Base-by-base conservation (phyloP, 1,284 basidiomycete genomes). In the Porogramme epimiltina region DNA sequence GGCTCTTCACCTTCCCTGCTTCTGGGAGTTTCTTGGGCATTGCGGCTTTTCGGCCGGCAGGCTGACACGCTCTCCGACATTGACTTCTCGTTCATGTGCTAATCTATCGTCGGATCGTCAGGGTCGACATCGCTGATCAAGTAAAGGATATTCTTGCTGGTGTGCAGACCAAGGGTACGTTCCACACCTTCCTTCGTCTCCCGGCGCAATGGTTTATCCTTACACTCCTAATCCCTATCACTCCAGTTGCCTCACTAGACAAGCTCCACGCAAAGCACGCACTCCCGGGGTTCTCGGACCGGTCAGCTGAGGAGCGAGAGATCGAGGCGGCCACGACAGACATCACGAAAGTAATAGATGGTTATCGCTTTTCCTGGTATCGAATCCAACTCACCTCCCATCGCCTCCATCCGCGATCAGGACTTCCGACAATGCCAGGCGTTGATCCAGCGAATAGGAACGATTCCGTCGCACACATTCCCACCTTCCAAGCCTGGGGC, bases 201-300 rank as follows among this genome's bases (percentile, higher is more conserved):
- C 16, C 34, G 5, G 5, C 34, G 16, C 28, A 31, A 13, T 13
- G 34, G 22, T 11, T 24, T 13, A 11, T 25, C 19, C 11, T 23
- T 19, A n/a, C 34, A 3, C 19, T 13, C n/a, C 33, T 61, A 63
- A 60, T 51, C 60, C 49, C 52, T 40, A 54, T 46, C 44, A 39
- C 52, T 45, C 43, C 63, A 95, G 89, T 97, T 68, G 66, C 79
- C 23, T 71, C 83, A 6, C 85, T 98, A 41, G 95, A 98, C 69
- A 95, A 91, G 67, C 82, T 99, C 9, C 95, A 99, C 63, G 90
- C 95, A 55, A 97, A 94, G 70, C 95, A 98, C 70, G 88, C 91
- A 48, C 81, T 99, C 3, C 97, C 97, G 54, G 95, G 94, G 2
- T 99, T 99, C 69, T 83, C 92, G 65, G 97, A 99, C 79, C 89